Percentiles rank a stretch among this genome's conserved stretches.
Evolutionary conservation across 352 stramenopile genomes (phyloP).

Genomic region (Phytopythium chamaehyphon): DNA sequence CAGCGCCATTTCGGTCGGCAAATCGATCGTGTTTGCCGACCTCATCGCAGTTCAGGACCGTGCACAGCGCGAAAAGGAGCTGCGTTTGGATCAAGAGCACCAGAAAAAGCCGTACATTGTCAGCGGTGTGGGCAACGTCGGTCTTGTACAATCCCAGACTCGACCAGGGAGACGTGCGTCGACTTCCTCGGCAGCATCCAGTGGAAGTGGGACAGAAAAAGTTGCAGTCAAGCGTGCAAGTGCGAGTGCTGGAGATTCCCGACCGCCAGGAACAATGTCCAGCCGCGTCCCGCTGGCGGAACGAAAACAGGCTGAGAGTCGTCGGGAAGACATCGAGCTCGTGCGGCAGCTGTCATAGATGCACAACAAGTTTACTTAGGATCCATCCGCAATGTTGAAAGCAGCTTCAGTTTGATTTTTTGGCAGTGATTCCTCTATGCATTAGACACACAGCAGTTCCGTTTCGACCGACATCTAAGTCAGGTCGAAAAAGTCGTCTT

Average conservation of each 20-base stretch:
- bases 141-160: constrained; percentile 20
- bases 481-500: constrained; percentile 73
- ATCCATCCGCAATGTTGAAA: not conserved
- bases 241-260: constrained; percentile 5
- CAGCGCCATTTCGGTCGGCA: constrained; percentile 60
- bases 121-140: constrained; percentile 54
- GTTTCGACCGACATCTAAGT: constrained; percentile 34
- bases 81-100: constrained; percentile 18
- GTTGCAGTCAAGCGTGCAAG: constrained; percentile 18
- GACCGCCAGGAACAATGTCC: not conserved
- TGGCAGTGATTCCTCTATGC: not conserved
- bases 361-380: not conserved
- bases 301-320: constrained; percentile 35
- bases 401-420: not conserved
- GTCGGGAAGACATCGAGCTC: constrained; percentile 51
- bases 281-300: constrained; percentile 16
- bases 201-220: constrained; percentile 10
- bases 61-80: constrained; percentile 13
- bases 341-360: constrained; percentile 38
- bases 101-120: constrained; percentile 32
- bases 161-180: constrained; percentile 12
- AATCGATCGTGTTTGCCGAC: constrained; percentile 64
- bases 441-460: constrained; percentile 3
- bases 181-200: constrained; percentile 1
- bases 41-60: constrained; percentile 45